Conservation (phyloP, 1,284 basidiomycete genomes). For the Boletellus deceptivus region DNA sequence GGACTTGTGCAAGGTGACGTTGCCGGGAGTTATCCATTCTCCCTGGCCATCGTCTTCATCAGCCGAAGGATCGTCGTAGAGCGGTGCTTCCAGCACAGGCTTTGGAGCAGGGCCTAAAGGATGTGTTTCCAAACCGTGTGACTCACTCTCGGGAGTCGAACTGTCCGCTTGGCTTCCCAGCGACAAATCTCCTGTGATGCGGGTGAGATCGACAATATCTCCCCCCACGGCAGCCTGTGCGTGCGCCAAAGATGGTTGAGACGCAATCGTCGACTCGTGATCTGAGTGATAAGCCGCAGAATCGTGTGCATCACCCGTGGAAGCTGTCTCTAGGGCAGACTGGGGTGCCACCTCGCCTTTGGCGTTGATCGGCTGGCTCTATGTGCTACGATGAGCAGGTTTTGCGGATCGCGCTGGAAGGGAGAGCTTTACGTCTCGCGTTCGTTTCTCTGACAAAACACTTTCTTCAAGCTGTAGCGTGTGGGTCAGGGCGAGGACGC, state of each 20-base stretch:
- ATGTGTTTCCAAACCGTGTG: slow-evolving; percentile 1
- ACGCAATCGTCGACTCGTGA: background rate
- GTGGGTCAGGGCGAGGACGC: slow-evolving; percentile 88
- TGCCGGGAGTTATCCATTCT: slow-evolving; percentile 96
- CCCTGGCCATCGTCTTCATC: slow-evolving; percentile 82
- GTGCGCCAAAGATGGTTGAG: background rate
- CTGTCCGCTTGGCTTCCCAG: slow-evolving; percentile 5
- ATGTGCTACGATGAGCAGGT: background rate
- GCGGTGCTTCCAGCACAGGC: slow-evolving; percentile 24
- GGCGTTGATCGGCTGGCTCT: slow-evolving; percentile 9
- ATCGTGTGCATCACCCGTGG: slow-evolving; percentile 41
- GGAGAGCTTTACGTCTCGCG: slow-evolving; percentile 15
- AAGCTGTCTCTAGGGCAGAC: slow-evolving; percentile 37
- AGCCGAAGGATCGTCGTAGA: slow-evolving; percentile 70
- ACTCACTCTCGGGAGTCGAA: slow-evolving; percentile 1
- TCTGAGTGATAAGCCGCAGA: background rate
- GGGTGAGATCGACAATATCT: slow-evolving; percentile 12
- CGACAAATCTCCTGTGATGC: slow-evolving; percentile 11
- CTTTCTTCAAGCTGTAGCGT: slow-evolving; percentile 59
- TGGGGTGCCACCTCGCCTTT: slow-evolving; percentile 1
- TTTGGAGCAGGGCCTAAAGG: slow-evolving; percentile 6
- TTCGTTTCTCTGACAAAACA: slow-evolving; percentile 10
- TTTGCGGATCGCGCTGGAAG: background rate
- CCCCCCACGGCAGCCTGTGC: background rate
- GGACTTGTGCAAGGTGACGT: slow-evolving; percentile 87